Evolutionary conservation across 805 yeast genomes (phyloP), one percentile per base, ranked within the genome.

Genomic region (Wickerhamiella lipophila): DNA sequence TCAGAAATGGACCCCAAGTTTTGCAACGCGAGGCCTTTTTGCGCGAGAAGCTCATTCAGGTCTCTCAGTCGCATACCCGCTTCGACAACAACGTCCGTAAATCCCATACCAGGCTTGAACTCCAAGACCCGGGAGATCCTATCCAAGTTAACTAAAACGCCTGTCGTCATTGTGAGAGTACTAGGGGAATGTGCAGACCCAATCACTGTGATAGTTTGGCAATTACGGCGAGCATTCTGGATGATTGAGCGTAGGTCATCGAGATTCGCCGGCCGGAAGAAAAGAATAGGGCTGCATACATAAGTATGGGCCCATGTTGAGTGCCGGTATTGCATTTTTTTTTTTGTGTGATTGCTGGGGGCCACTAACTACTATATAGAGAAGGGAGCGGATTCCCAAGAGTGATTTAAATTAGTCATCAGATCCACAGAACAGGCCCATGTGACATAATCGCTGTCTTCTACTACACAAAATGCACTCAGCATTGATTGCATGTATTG

Each of bases 151-250:
- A 94, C 75, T 16, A 92, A 67, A 95, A 96, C 88, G 50, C 83
- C 92, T 27, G 70, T 67, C 3, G 95, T 83, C 81, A 87, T 80
- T 47, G 95, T 85, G 66, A 92, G 67, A 60, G 79, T 88, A 39
- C 94, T 82, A 0, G 98, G 98, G 6, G 96, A 87, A 62, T 92
- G 97, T 27, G 95, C 96, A 0, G 95, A 78, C 0, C 98, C 98
- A 7, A 84, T 88, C 1, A 83, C 77, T 72, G 83, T 79, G 49
- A 89, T 66, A 15, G 94, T 83, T 56, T 78, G 81, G 16, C 71
- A 68, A 21, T 68, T 60, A 42, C 65, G 59, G 42, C 74, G 68
- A 3, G 97, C 97, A 50, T 71, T 69, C 30, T 73, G 69, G 26
- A 89, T 85, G 49, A 89, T 70, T 16, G 67, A 70, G 50, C 70